Percentiles rank a stretch among this genome's conserved stretches.
Conservation (phyloP, 73 alveolate genomes). For the Paramecium octaurelia region DNA sequence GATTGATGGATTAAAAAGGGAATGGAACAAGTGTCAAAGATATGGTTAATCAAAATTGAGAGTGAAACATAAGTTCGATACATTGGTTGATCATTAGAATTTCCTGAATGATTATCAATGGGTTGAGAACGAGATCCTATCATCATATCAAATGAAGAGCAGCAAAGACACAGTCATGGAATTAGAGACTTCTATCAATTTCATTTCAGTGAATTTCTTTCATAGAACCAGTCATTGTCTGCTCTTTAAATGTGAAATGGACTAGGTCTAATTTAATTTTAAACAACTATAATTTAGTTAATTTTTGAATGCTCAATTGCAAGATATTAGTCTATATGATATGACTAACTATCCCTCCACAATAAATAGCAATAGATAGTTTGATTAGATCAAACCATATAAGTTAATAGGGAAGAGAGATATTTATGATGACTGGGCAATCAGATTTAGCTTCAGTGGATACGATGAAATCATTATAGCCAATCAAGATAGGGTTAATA, state of each 20-base stretch:
- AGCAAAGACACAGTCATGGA: conserved; percentile 11
- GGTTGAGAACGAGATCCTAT: background rate
- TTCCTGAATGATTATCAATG: conserved; percentile 32
- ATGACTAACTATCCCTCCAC: conserved; percentile 56
- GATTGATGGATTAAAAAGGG: conserved; percentile 29
- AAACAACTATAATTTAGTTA: conserved; percentile 36
- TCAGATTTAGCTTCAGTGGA: conserved; percentile 56
- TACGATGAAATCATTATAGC: conserved; percentile 46
- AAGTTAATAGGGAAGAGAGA: conserved; percentile 43
- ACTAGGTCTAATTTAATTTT: background rate
- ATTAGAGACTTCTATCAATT: background rate
- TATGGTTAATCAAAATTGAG: conserved; percentile 14
- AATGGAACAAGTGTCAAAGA: background rate
- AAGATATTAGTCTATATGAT: conserved; percentile 26
- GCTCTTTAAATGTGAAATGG: background rate
- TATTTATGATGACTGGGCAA: background rate
- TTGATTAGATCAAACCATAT: background rate
- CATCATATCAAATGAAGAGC: background rate
- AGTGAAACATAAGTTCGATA: conserved; percentile 37
- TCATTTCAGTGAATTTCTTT: conserved; percentile 3
- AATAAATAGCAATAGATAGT: background rate
- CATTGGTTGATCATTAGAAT: background rate
- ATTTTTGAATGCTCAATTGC: conserved; percentile 8
- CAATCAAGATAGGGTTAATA: conserved; percentile 30
- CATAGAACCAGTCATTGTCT: conserved; percentile 54